A percentile compares a stretch with the other conserved stretches of the same genome.
phyloP scores from a whole-genome alignment of 148 eudicot genomes.

The Chenopodium berlandieri region DNA sequence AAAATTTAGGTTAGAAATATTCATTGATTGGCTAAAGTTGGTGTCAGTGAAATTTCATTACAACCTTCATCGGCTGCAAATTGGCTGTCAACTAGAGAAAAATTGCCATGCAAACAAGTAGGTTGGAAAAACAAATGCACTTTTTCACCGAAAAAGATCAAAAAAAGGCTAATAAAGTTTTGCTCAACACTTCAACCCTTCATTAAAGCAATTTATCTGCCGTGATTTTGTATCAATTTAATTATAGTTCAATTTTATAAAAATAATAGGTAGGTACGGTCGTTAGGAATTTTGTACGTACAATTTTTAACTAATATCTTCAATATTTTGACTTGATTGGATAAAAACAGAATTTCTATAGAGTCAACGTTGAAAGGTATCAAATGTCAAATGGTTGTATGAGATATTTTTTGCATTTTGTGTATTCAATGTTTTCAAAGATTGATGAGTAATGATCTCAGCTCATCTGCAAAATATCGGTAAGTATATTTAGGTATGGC shows the following conservation, averaged over 20 bases:
- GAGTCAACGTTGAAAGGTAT: not conserved
- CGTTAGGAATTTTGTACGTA: conserved; percentile 23
- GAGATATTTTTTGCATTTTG: not conserved
- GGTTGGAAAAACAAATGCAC: conserved; percentile 17
- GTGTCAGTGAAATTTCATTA: not conserved
- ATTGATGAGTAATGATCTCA: too few species aligned
- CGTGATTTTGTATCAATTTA: conserved; percentile 17
- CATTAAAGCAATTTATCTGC: conserved; percentile 17
- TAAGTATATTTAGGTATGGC: too few species aligned
- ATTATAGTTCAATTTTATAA: not conserved
- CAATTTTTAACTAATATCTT: not conserved
- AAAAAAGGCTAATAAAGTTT: not conserved
- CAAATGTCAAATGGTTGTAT: conserved; percentile 18
- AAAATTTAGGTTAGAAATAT: not conserved
- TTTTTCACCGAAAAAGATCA: not conserved
- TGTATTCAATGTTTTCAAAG: too few species aligned
- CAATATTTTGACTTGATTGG: not conserved
- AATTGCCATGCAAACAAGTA: conserved; percentile 12
- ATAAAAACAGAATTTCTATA: not conserved
- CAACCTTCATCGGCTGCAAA: conserved; percentile 1
- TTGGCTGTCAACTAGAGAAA: conserved; percentile 9
- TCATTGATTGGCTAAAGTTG: conserved; percentile 4
- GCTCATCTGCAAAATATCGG: too few species aligned
- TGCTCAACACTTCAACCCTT: conserved; percentile 13
- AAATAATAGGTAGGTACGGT: conserved; percentile 26